These are phyloP conservation scores for Candida manassasensis DNA, from an alignment of 805 yeast genomes.

Conservation along the genomic window DNA sequence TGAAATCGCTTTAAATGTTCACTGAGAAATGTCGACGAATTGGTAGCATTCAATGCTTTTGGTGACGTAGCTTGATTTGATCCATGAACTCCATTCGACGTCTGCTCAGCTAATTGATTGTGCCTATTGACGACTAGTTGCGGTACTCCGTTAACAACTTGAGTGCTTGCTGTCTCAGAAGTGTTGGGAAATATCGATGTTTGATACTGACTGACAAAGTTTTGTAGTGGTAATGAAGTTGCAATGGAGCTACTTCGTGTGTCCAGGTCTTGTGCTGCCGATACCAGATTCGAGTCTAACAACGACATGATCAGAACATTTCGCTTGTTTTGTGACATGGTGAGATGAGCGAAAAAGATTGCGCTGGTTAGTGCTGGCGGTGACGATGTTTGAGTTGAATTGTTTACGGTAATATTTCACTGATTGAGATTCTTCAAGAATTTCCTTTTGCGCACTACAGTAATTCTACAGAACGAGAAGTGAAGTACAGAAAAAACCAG, in stretches of 20 bases:
- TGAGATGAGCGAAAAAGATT: not conserved
- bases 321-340: conserved; percentile 17
- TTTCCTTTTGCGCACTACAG: too few relatives aligned
- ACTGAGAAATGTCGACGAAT: conserved; percentile 7
- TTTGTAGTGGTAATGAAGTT: conserved; percentile 10
- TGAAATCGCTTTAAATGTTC: conserved; percentile 31
- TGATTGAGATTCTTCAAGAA: too few relatives aligned
- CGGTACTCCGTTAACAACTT: not conserved
- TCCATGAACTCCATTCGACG: too few relatives aligned
- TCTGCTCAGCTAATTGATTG: too few relatives aligned
- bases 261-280: conserved; percentile 1
- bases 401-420: too few relatives aligned
- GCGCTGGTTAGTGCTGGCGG: too few relatives aligned
- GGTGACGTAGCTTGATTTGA: not conserved
- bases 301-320: conserved; percentile 33
- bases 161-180: conserved; percentile 9
- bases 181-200: conserved; percentile 18
- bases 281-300: conserved; percentile 16
- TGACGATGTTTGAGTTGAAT: too few relatives aligned
- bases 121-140: not conserved
- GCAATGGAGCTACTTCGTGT: conserved; percentile 1
- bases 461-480: too few relatives aligned
- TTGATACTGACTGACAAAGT: conserved; percentile 29
- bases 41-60: not conserved
- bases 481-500: too few relatives aligned